Percentiles rank a stretch among this genome's conserved stretches.
phyloP scores from a whole-genome alignment of 495 filamentous ascomycete species.

The Penicillium dipodomyicola region DNA sequence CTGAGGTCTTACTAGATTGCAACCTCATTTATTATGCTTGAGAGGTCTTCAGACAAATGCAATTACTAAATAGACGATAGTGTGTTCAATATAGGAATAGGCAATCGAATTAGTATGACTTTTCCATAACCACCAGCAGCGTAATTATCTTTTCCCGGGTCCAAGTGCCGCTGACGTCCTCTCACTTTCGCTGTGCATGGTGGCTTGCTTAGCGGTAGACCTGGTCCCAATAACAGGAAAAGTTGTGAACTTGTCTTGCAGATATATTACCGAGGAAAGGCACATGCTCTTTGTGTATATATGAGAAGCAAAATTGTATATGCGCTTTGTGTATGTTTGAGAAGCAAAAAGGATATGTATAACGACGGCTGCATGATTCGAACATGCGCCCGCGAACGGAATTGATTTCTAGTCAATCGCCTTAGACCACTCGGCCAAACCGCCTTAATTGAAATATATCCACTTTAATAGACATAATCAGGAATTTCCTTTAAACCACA shows the following conservation, averaged over 20 bases:
- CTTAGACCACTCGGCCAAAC: slow-evolving; percentile 29
- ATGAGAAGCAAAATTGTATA: neutral
- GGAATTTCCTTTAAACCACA: no score
- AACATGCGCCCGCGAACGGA: no score
- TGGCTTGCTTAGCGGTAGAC: slow-evolving; percentile 24
- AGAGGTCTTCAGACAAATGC: neutral
- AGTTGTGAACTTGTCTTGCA: slow-evolving; percentile 6
- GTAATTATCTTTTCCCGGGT: neutral
- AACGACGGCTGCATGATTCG: no score
- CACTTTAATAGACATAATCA: no score
- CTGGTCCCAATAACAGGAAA: slow-evolving; percentile 9
- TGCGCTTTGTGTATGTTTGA: slow-evolving; percentile 6
- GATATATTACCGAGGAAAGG: slow-evolving; percentile 4
- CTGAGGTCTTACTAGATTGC: neutral
- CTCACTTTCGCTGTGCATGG: slow-evolving; percentile 17
- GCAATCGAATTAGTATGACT: neutral
- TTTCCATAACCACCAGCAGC: neutral
- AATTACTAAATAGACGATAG: neutral
- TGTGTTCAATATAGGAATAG: neutral
- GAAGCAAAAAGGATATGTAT: no score
- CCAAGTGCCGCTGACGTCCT: slow-evolving; percentile 2
- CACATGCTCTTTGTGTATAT: slow-evolving; percentile 13
- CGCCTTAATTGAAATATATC: neutral
- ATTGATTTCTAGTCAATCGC: slow-evolving; percentile 23
- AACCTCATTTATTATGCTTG: neutral